Conservation (phyloP, 2,329 filamentous ascomycete genomes). For the Arthrobotrys megalospora region DNA sequence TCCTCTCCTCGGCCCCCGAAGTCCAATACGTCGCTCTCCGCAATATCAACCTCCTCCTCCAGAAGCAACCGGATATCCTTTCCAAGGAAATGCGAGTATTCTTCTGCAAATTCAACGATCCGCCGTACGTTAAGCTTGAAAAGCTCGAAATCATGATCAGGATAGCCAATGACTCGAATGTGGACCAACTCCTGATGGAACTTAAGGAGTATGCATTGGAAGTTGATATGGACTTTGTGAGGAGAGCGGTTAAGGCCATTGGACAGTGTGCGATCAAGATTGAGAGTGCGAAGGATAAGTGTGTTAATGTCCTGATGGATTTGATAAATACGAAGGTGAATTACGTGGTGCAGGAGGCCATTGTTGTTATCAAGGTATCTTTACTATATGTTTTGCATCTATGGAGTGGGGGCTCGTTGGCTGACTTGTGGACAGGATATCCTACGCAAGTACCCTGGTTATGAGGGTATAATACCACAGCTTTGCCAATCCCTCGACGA, state of each 20-base stretch:
- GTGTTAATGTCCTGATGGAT: constrained; percentile 92
- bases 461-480: constrained; percentile 96
- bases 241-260: constrained; percentile 93
- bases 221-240: constrained; percentile 99
- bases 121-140: constrained; percentile 95
- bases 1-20: constrained; percentile 94
- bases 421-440: constrained; percentile 75
- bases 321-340: constrained; percentile 98
- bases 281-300: constrained; percentile 92
- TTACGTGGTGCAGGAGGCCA: constrained; percentile 97
- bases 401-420: not conserved
- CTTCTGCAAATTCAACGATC: constrained; percentile 99
- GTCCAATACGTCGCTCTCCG: constrained; percentile 97
- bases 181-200: constrained; percentile 92
- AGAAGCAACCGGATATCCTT: constrained; percentile 95
- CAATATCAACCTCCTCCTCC: constrained; percentile 95
- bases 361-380: constrained; percentile 89
- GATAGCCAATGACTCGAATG: constrained; percentile 97
- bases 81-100: constrained; percentile 98
- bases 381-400: not conserved
- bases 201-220: constrained; percentile 97
- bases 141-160: constrained; percentile 99
- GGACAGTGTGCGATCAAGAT: constrained; percentile 99
- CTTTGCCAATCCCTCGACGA: constrained; percentile 98
- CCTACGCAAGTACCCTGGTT: constrained; percentile 95